Base-by-base conservation (phyloP, 805 yeast genomes). In the Pachysolen tannophilus region DNA sequence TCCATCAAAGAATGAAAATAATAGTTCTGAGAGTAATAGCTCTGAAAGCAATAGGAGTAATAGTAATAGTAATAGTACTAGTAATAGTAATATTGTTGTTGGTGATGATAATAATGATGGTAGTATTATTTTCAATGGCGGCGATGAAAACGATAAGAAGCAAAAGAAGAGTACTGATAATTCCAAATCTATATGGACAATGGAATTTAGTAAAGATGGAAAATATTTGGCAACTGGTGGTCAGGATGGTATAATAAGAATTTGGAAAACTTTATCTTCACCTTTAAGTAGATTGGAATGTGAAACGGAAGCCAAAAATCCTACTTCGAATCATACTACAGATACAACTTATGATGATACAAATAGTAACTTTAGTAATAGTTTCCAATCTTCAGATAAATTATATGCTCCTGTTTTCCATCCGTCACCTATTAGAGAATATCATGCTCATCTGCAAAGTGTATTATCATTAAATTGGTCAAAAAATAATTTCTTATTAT, bases 381-480 rank as follows among this genome's bases (percentile, higher is more conserved):
- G 27, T 7, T 32, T 37, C 18, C 17, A 10, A 14, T 30, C 33
- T 14, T 37, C 37, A 18, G 26, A 34, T 6, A 32, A 43, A n/a
- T 53, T 61, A 6, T 71, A 69, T 46, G 94, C 94, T 0, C 90
- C 95, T 0, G 84, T 88, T 2, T 87, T 88, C 53, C 80, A 78
- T 43, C 72, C 76, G 3, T 52, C 50, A 8, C 95, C 97, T 0
- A 52, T 66, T 11, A 65, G 72, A 20, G 67, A 67, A 10, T 81
- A 75, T 42, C 56, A 53, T 28, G 92, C 83, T 13, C 97, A 90
- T 55, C 55, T 70, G 1, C 72, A 71, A 30, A 82, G 85, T 39
- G 67, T 90, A 11, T 54, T 85, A n/a, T 74, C 82, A 8, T 50
- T 88, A 23, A 84, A 83, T 47, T 88, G 97, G 97, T 81, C 94